Conservation (phyloP, 805 yeast genomes). For the Nakazawaea molendinolei region DNA sequence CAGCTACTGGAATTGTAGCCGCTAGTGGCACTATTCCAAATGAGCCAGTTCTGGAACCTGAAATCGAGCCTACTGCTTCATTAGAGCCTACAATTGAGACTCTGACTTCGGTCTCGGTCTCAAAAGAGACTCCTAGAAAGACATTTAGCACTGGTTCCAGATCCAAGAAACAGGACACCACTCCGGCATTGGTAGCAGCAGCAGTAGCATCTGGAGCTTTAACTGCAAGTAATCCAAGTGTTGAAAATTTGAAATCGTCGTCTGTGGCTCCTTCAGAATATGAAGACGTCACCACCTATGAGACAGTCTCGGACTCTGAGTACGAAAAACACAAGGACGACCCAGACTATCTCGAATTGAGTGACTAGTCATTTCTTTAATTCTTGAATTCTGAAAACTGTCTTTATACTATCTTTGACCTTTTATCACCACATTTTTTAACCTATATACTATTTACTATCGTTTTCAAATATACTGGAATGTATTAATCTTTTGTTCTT, state of each 20-base stretch:
- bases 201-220: conserved; percentile 12
- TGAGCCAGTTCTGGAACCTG: not conserved
- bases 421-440: too few species aligned
- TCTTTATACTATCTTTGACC: too few species aligned
- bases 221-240: too few species aligned
- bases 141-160: conserved; percentile 18
- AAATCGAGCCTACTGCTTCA: conserved; percentile 23
- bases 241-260: conserved; percentile 5
- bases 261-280: conserved; percentile 14
- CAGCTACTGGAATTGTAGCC: conserved; percentile 23
- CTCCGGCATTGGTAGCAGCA: conserved; percentile 8
- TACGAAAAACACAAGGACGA: conserved; percentile 36
- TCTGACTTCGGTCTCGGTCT: conserved; percentile 20
- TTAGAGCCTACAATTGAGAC: conserved; percentile 27
- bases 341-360: conserved; percentile 39
- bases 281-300: conserved; percentile 32
- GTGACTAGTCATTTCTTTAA: too few species aligned
- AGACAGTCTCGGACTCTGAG: conserved; percentile 43
- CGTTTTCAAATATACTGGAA: too few species aligned
- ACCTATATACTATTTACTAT: too few species aligned
- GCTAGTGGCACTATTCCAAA: conserved; percentile 3
- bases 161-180: conserved; percentile 10
- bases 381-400: too few species aligned
- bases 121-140: conserved; percentile 18
- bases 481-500: too few species aligned